phyloP scores from a whole-genome alignment of 176 grass and related monocot species.

The Oryza coarctata region DNA sequence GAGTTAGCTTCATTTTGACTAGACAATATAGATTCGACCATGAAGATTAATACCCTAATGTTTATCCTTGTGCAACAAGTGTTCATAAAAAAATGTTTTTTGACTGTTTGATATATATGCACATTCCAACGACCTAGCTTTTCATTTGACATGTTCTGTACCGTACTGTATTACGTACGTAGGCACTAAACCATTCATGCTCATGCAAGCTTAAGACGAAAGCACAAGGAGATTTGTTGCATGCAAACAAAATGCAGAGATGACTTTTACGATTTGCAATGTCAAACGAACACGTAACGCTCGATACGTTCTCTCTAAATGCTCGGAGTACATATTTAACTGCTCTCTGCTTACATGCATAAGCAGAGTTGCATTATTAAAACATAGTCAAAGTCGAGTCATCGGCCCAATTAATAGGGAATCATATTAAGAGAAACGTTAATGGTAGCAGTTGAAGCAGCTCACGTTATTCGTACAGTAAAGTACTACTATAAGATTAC shows the following conservation, averaged over 20 bases:
- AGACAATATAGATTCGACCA: no score
- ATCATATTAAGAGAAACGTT: not conserved
- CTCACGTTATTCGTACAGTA: no score
- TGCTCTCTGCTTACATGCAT: not conserved
- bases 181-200: not conserved
- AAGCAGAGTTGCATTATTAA: not conserved
- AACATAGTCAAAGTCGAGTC: no score
- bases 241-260: not conserved
- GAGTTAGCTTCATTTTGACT: not conserved
- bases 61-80: no score
- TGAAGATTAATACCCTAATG: no score
- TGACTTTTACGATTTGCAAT: not conserved
- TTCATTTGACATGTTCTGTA: not conserved
- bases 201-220: not conserved
- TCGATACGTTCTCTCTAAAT: not conserved
- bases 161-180: no score
- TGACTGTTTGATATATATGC: not conserved
- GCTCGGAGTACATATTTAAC: not conserved
- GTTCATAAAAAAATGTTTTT: no score
- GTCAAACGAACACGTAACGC: not conserved
- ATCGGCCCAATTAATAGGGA: no score
- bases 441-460: no score
- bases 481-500: not conserved
- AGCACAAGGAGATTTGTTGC: not conserved
- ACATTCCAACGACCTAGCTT: no score